Base-by-base conservation (phyloP, 352 stramenopile genomes). In the Peronospora tabacina region DNA sequence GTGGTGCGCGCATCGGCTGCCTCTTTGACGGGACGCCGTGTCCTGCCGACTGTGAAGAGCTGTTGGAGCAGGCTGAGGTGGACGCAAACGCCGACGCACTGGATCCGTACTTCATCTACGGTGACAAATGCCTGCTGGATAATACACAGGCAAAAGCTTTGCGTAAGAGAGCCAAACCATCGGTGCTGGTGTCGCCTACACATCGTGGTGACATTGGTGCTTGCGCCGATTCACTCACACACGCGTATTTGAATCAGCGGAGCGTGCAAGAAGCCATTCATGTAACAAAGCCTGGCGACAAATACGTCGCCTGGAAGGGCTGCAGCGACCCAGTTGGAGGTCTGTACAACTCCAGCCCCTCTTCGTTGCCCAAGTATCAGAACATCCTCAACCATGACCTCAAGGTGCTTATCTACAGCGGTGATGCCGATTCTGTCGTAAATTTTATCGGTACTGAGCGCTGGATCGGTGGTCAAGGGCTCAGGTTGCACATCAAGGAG, bases 381-480 rank as follows among this genome's bases (percentile, higher is more conserved):
- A 85, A 75, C 52, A 85, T 87, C 44, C 38, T 89, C 7, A 55
- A 54, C 16, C 57, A 49, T 43, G 62, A 62, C 6, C 63, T 89
- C 19, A 77, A 73, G 16, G 70, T 44, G 2, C 64, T 89, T 8
- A 86, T 89, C 61, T 89, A 89, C 63, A 85, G 71, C 34, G 79
- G 79, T 36, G 79, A 90, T 36, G 75, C 79, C 15, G 79, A 90
- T 59, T 90, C 76, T 34, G 72, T 87, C 46, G 76, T 87, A 33
- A 90, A 90, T 53, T 90, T 90, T 36, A 85, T 90, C 36, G 76
- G 79, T 38, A 98, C 97, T 28, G 72, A 90, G 57, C 76, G 79
- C 41, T 89, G 78, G 78, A 83, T 89, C 36, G 72, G 75, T n/a
- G 68, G 72, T 17, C 49, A 87, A 36, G 75, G 75, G 2, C 66